A percentile compares a stretch with the other conserved stretches of the same genome.
These are phyloP conservation scores for Thelonectria olida DNA, from an alignment of 2,329 filamentous ascomycete species.

Conservation along the genomic window DNA sequence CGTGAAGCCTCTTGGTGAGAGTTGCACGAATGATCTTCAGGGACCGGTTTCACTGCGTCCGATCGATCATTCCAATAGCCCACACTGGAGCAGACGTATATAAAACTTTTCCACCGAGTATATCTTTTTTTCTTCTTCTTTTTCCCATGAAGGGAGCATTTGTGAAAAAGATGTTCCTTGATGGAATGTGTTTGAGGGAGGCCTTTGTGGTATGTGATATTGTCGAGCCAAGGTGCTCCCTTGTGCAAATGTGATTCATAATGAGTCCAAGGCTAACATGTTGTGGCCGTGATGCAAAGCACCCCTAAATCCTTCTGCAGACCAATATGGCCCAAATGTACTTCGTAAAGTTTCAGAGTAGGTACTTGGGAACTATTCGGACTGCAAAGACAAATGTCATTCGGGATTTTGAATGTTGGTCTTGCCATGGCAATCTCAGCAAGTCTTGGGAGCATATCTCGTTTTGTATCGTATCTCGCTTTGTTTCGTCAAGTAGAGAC, in stretches of 20 bases:
- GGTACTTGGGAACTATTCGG: too few species aligned
- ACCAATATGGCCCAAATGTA: too few species aligned
- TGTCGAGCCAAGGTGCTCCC: neutral
- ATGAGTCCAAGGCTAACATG: neutral
- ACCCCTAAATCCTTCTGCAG: neutral
- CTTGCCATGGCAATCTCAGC: neutral
- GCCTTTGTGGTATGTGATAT: constrained; percentile 28
- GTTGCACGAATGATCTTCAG: constrained; percentile 25
- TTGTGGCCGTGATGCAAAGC: neutral
- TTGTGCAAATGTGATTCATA: constrained; percentile 16
- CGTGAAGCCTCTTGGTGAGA: constrained; percentile 13
- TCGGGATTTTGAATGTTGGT: neutral
- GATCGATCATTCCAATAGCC: constrained; percentile 26
- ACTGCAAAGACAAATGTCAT: neutral
- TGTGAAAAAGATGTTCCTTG: neutral
- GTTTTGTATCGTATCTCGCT: constrained; percentile 6
- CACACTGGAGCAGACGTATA: neutral
- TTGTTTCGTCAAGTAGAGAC: constrained; percentile 16
- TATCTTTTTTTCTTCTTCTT: too few species aligned
- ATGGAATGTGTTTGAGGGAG: constrained; percentile 20
- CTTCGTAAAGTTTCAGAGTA: too few species aligned
- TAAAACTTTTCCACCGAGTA: constrained; percentile 5
- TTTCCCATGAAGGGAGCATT: constrained; percentile 6
- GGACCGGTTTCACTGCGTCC: constrained; percentile 25
- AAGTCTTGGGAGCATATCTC: neutral